Base-by-base conservation (phyloP, 2,329 filamentous ascomycete genomes). In the Cyphellophora attinorum region DNA sequence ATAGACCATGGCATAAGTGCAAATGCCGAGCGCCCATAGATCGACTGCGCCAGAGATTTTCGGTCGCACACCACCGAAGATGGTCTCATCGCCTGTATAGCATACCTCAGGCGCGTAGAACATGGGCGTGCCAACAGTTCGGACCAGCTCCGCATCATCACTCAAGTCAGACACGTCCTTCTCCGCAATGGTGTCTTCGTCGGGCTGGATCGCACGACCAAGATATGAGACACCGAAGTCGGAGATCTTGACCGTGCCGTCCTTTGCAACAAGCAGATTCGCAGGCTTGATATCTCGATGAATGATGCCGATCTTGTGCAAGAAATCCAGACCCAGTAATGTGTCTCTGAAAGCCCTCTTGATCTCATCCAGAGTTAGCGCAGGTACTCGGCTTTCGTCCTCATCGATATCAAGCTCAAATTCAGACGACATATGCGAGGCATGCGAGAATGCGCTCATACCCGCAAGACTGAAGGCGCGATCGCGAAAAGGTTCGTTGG, bases 201-300 rank as follows among this genome's bases (percentile, higher is more conserved):
- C 85, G 25, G 84, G 74, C 38, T 88, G 82, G n/a, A n/a, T n/a
- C 2, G 85, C 85, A 33, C 85, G 78, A 17, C 91, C 91, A 43
- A 98, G 85, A 58, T 96, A 98, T 1, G 91, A 98, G 2, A 98
- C 91, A 19, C 91, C 91, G 63, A 98, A 98, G 54, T 98, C 91
- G 4, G 91, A 96, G 41, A 98, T 98, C 67, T 98, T 98, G 52
- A 95, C 85, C 11, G 81, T 78, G 48, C 88, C 79, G 44, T 86
- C 81, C 49, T 67, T 78, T 33, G 85, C 93, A 66, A 89, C 86
- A 5, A 98, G 68, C 5, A 98, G 70, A 58, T 98, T 98, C 29
- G 91, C 95, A 2, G 91, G 91, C 55, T 98, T 98, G 65, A 98
- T 93, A 57, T 98, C 91, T 59, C 91, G 79, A 58, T 98, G 91